These are phyloP conservation scores for Psilocybe mexicana DNA, from an alignment of 1,284 basidiomycete genomes.

Conservation along the genomic window DNA sequence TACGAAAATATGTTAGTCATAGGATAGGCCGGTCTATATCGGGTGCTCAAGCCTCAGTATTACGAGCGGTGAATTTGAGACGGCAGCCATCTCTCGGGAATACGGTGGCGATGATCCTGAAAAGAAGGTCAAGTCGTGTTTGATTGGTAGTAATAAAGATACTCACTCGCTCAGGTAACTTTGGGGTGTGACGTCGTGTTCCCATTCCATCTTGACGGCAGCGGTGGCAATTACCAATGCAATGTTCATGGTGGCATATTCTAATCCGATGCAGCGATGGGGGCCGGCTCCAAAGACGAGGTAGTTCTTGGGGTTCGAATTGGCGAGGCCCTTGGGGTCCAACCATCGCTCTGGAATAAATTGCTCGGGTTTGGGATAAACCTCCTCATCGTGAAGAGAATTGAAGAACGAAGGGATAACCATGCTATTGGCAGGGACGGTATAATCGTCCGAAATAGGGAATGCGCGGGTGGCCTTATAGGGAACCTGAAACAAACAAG, in stretches of 20 bases:
- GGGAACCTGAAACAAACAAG: slow-evolving; percentile 66
- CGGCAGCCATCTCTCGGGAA: slow-evolving; percentile 93
- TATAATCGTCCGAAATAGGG: slow-evolving; percentile 90
- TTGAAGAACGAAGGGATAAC: slow-evolving; percentile 97
- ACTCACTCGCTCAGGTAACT: slow-evolving; percentile 85
- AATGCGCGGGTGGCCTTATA: slow-evolving; percentile 89
- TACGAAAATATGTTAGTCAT: slow-evolving; percentile 7
- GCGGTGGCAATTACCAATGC: slow-evolving; percentile 87
- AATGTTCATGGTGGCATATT: slow-evolving; percentile 94
- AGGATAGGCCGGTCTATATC: background rate
- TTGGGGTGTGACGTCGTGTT: slow-evolving; percentile 80
- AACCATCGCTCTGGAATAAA: slow-evolving; percentile 94
- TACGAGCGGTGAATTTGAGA: slow-evolving; percentile 73
- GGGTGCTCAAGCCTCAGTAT: slow-evolving; percentile 12
- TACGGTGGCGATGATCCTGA: slow-evolving; percentile 86
- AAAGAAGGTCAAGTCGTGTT: background rate
- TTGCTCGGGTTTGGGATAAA: slow-evolving; percentile 86
- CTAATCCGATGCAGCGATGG: slow-evolving; percentile 91
- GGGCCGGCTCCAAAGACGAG: slow-evolving; percentile 95
- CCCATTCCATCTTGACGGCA: slow-evolving; percentile 81
- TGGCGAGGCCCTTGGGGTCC: slow-evolving; percentile 78
- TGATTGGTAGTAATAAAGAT: slow-evolving; percentile 6
- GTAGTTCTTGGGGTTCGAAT: slow-evolving; percentile 91
- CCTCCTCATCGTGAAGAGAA: slow-evolving; percentile 86
- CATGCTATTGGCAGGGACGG: slow-evolving; percentile 90